Percentiles rank a stretch among this genome's conserved stretches.
phyloP scores from a whole-genome alignment of 2,329 filamentous ascomycete genomes.

The Gnomoniopsis sp. region DNA sequence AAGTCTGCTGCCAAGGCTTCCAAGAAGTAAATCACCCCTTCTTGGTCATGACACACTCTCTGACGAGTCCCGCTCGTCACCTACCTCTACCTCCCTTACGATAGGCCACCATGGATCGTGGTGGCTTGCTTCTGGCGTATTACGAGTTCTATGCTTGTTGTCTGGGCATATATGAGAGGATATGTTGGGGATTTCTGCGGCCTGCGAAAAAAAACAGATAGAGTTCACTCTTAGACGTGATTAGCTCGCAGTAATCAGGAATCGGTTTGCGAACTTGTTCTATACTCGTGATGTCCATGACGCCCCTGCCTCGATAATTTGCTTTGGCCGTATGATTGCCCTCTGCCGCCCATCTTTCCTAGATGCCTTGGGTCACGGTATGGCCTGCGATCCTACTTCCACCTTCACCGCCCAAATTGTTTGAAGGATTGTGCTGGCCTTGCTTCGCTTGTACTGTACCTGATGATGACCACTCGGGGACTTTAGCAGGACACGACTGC shows the following conservation, averaged over 20 bases:
- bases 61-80: slow-evolving; percentile 17
- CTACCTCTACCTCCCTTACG: slow-evolving; percentile 9
- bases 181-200: slow-evolving; percentile 29
- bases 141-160: slow-evolving; percentile 27
- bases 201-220: slow-evolving; percentile 28
- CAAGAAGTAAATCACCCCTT: slow-evolving; percentile 62
- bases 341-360: too few species aligned
- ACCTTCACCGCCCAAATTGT: too few species aligned
- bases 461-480: too few species aligned
- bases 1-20: slow-evolving; percentile 70
- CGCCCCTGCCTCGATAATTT: neutral
- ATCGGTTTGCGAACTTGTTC: slow-evolving; percentile 10
- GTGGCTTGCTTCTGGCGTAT: slow-evolving; percentile 18
- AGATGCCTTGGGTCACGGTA: too few species aligned
- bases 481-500: too few species aligned
- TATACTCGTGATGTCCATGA: neutral
- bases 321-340: neutral
- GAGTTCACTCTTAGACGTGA: slow-evolving; percentile 31
- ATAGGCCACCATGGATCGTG: slow-evolving; percentile 23
- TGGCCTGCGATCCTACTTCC: too few species aligned
- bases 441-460: too few species aligned
- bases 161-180: slow-evolving; percentile 28
- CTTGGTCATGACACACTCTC: slow-evolving; percentile 8
- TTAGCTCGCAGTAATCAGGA: slow-evolving; percentile 20
- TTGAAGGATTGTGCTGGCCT: too few species aligned